Percentiles rank a stretch among this genome's conserved stretches.
phyloP scores from a whole-genome alignment of 1,139 yeast genomes.

The Sugiyamaella sp. region DNA sequence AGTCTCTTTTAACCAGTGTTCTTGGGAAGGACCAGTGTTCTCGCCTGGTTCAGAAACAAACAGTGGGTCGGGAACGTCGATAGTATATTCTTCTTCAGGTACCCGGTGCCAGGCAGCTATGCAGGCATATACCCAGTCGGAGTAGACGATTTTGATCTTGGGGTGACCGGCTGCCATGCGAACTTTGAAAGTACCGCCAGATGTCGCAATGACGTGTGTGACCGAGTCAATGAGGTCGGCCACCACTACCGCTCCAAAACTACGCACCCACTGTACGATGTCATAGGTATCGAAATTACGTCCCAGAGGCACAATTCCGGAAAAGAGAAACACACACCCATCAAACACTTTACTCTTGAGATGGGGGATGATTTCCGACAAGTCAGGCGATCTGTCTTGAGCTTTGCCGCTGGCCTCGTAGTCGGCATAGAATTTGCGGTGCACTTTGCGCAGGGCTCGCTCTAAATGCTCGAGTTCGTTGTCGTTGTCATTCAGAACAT shows the following conservation, averaged over 20 bases:
- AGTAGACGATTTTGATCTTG: conserved; percentile 74
- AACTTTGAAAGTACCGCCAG: conserved; percentile 78
- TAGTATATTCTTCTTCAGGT: conserved; percentile 61
- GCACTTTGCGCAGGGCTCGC: conserved; percentile 63
- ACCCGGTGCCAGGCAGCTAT: conserved; percentile 75
- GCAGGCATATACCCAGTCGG: conserved; percentile 91
- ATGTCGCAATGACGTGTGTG: conserved; percentile 85
- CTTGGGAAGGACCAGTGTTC: conserved; percentile 45
- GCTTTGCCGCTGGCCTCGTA: conserved; percentile 38
- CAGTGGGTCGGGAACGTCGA: conserved; percentile 40
- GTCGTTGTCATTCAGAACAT: conserved; percentile 77
- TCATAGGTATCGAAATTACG: conserved; percentile 65
- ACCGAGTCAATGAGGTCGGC: conserved; percentile 72
- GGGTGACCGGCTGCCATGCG: conserved; percentile 54
- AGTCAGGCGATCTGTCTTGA: conserved; percentile 35
- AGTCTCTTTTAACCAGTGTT: conserved; percentile 43
- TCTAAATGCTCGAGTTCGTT: conserved; percentile 70
- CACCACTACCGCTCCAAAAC: conserved; percentile 88
- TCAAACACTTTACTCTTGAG: conserved; percentile 69
- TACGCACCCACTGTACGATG: conserved; percentile 87
- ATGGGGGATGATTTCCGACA: conserved; percentile 60
- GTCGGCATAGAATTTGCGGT: conserved; percentile 62
- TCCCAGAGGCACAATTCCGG: conserved; percentile 86
- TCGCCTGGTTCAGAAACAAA: conserved; percentile 2
- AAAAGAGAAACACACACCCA: conserved; percentile 73